These are phyloP conservation scores for Penicillium sp. DNA, from an alignment of 2,329 filamentous ascomycete species.

Conservation along the genomic window DNA sequence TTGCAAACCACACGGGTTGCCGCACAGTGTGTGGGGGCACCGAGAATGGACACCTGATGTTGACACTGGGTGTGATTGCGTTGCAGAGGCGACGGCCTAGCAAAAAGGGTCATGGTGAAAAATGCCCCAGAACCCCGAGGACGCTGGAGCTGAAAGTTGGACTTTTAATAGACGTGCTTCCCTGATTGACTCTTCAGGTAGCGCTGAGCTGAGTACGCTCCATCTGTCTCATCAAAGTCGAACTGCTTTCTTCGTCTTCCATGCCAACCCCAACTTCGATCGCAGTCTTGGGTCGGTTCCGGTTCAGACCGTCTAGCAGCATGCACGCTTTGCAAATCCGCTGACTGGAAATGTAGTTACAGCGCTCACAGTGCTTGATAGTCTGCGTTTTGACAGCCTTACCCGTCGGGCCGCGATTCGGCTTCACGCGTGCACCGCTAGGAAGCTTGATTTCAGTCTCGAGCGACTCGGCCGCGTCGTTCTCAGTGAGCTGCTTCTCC, in stretches of 20 bases:
- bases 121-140: neutral
- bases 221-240: conserved; percentile 52
- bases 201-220: conserved; percentile 46
- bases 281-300: conserved; percentile 53
- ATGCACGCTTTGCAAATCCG: conserved; percentile 90
- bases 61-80: neutral
- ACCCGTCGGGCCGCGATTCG: conserved; percentile 30
- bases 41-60: neutral
- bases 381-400: conserved; percentile 58
- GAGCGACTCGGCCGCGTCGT: conserved; percentile 58
- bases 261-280: conserved; percentile 45
- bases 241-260: conserved; percentile 52
- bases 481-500: conserved; percentile 68
- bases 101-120: neutral
- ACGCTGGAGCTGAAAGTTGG: neutral
- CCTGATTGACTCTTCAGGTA: conserved; percentile 24
- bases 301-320: conserved; percentile 86
- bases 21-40: conserved; percentile 1
- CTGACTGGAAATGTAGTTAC: conserved; percentile 95
- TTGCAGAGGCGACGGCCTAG: neutral
- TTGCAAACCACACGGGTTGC: neutral
- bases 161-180: neutral
- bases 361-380: conserved; percentile 78
- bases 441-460: conserved; percentile 64
- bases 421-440: conserved; percentile 20